A percentile compares a stretch with the other conserved stretches of the same genome.
Evolutionary conservation across 352 stramenopile species (phyloP).

Genomic region (Globisporangium paroecandrum): DNA sequence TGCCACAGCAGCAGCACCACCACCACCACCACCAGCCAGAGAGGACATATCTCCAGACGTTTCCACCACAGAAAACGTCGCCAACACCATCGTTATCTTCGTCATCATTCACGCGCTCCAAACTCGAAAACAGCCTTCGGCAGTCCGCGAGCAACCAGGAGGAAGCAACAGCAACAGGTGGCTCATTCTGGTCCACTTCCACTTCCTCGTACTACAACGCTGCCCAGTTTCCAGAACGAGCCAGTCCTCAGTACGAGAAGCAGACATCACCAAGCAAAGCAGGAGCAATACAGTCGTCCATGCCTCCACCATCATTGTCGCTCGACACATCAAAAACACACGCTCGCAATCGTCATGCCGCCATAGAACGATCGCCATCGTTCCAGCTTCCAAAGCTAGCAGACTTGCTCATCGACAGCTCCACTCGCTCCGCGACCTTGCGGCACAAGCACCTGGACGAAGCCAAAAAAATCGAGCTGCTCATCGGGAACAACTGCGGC

Average conservation of each 20-base stretch:
- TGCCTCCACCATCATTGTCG: neutral
- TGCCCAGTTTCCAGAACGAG: too few species aligned
- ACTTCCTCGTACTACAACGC: neutral
- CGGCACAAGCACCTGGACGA: constrained; percentile 35
- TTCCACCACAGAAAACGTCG: neutral
- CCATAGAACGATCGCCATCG: neutral
- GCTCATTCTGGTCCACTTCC: neutral
- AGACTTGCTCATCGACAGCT: constrained; percentile 50
- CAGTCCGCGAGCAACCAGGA: constrained; percentile 16
- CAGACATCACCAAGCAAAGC: neutral
- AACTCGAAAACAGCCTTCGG: constrained; percentile 17
- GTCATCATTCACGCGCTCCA: constrained; percentile 5
- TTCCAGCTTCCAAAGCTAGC: constrained; percentile 29
- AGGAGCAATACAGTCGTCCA: neutral
- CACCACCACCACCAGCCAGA: neutral
- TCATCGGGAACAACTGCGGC: constrained; percentile 57
- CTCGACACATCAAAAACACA: neutral
- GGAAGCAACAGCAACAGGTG: neutral
- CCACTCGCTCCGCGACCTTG: constrained; percentile 26
- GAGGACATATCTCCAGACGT: neutral
- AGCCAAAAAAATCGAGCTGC: constrained; percentile 64
- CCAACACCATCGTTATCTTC: neutral
- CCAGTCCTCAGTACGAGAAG: neutral
- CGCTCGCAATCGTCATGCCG: neutral
- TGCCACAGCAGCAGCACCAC: neutral